Evolutionary conservation across 2,329 filamentous ascomycete genomes (phyloP), one percentile per base, ranked within the genome.

Genomic region (Phaeoacremonium minimum): DNA sequence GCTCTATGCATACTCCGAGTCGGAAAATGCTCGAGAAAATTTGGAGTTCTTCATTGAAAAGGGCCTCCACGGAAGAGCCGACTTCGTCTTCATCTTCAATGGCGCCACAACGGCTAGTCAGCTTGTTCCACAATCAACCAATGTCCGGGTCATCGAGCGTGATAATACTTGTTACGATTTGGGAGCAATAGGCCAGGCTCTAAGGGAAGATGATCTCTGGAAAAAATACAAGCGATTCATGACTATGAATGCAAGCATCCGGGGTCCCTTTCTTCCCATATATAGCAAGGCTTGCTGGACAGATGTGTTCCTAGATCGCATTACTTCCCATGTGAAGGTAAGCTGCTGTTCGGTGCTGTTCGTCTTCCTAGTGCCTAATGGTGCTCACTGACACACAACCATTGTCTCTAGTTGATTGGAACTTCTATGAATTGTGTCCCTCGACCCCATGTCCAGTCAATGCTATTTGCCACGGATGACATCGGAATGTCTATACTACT

Each of bases 61-160:
- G 28, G 58, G 54, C 7, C 44, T 61, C 2, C 56, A 61, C 34
- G 48, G 40, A 16, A 44, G 34, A 4, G 58, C 57, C 20, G 58
- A 61, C 35, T 61, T 61, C 35, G 43, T 61, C 33, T 60, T 61
- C 46, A 55, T 61, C 28, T 41, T 61, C 18, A 57, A 59, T 16
- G 58, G 58, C 12, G 43, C 50, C 32, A 55, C 52, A 11, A 37
- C 50, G 16, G 44, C 43, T 2, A 28, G 32, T 8, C 15, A 26
- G 7, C 29, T 49, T 1, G 29, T 43, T 15, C 51, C 59, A 1
- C 15, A 38, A 1, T 37, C 39, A 19, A 14, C 38, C 5, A 60
- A 61, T 40, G 45, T 60, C 22, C 46, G 45, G 15, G 32, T 58
- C 12, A 34, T 60, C 13, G 36, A 44, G 6, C 46, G 51, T 2